Conservation (phyloP, 441 rosid species). For the Metrosideros polymorpha region DNA sequence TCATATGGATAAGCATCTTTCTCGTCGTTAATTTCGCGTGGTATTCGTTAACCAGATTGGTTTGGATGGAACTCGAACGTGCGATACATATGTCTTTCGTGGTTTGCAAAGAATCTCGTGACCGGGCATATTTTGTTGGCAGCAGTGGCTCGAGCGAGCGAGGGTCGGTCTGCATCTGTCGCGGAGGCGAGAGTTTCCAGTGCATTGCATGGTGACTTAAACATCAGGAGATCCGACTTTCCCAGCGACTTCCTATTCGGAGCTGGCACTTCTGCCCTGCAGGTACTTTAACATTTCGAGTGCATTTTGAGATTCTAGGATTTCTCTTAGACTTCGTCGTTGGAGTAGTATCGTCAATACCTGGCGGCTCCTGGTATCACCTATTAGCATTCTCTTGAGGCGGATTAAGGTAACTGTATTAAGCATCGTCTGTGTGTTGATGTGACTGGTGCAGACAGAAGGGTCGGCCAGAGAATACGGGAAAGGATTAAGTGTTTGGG, state of each 20-base stretch:
- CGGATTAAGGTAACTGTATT: not conserved
- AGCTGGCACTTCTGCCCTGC: constrained; percentile 25
- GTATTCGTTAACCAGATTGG: not conserved
- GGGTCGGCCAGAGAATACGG: constrained; percentile 22
- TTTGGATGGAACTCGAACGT: no score
- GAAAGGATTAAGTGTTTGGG: constrained; percentile 32
- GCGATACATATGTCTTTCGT: not conserved
- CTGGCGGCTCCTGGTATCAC: not conserved
- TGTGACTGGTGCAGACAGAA: constrained; percentile 16
- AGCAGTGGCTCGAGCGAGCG: not conserved
- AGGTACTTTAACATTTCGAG: constrained; percentile 9
- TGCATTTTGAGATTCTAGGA: not conserved
- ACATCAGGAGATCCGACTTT: constrained; percentile 25
- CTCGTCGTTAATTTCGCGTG: not conserved
- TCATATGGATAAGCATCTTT: not conserved
- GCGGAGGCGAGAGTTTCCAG: not conserved
- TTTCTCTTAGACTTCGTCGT: not conserved
- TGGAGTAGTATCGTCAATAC: not conserved
- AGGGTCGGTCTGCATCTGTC: not conserved
- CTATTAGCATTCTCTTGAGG: not conserved
- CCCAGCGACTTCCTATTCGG: constrained; percentile 28
- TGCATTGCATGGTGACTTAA: not conserved
- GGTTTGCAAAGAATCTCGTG: not conserved
- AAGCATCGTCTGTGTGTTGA: not conserved
- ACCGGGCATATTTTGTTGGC: not conserved